Evolutionary conservation across 2,329 filamentous ascomycete species (phyloP), one percentile per base, ranked within the genome.

Genomic region (Microsporum audouinii): DNA sequence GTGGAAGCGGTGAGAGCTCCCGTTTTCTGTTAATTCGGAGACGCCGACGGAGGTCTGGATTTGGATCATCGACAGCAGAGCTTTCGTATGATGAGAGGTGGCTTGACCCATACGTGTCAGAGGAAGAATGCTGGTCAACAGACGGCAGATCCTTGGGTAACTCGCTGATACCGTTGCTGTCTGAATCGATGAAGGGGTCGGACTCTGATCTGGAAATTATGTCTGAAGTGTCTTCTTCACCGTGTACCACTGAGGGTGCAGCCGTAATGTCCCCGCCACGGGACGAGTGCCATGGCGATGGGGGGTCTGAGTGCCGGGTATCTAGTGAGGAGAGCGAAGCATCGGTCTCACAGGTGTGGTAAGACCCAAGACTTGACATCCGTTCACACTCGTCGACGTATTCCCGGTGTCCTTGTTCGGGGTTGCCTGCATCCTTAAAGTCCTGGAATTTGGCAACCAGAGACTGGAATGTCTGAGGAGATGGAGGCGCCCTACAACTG

Each of bases 1-100:
- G 80, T 2, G 88, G 87, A 63, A 91, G 78, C 0, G 87, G 86
- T 0, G 87, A 87, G 5, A 88, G 76, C 6, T 81, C 80, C 41
- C 83, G 81, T 61, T 80, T 78, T 61, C 79, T 77, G 1, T 78
- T 76, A 12, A 80, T 78, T 5, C 82, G 84, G 1, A 82, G 79
- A 29, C 84, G 81, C 55, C 83, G 77, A 55, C 81, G 79, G 55
- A 80, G 71, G 38, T 70, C 68, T 4, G 66, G 47, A 57, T 70
- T 73, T 64, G 71, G 72, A 36, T 68, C 69, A 39, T 66, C 66
- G 4, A 68, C 62, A 10, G 64, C 17, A 23, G 27, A 14, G 12
- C 8, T 12, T 41, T 55, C 59, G 17, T 45, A 17, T 6, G 51
- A 34, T 27, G 45, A 55, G 10, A 57, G 55, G 27, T 29, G 17